Evolutionary conservation across 345 rosid species (phyloP).

Genomic region (Ceriops tagal): DNA sequence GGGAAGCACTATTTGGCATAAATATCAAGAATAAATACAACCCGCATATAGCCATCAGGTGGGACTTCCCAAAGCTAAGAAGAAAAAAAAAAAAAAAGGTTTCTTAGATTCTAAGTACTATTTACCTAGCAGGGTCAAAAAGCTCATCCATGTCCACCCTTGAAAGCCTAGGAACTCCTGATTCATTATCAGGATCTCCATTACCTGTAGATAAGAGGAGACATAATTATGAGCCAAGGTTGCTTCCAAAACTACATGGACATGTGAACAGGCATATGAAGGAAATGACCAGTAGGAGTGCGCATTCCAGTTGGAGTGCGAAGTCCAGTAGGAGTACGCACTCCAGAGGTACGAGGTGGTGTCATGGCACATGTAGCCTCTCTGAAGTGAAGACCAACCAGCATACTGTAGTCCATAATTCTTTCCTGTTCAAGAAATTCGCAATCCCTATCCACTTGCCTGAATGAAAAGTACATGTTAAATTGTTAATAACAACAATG

Average conservation of each 20-base stretch:
- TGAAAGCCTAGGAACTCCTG: constrained; percentile 47
- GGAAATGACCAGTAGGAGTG: constrained; percentile 34
- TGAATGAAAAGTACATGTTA: constrained; percentile 27
- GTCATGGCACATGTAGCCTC: constrained; percentile 32
- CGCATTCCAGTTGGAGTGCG: constrained; percentile 17
- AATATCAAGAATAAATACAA: no score
- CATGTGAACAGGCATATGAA: neutral
- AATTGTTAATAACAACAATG: no score
- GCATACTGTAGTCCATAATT: constrained; percentile 94
- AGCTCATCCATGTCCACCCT: constrained; percentile 54
- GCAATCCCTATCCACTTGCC: constrained; percentile 95
- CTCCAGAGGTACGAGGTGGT: constrained; percentile 47
- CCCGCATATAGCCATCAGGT: no score
- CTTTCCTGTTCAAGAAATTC: constrained; percentile 93
- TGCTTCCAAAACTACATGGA: neutral
- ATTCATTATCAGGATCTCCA: constrained; percentile 33
- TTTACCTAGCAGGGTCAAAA: constrained; percentile 63
- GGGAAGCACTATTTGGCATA: neutral
- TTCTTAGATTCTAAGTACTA: neutral
- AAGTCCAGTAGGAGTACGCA: constrained; percentile 52
- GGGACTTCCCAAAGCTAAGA: neutral
- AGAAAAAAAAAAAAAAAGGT: neutral
- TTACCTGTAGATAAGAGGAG: constrained; percentile 38
- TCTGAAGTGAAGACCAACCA: constrained; percentile 84
- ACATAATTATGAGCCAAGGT: constrained; percentile 11